Conservation (phyloP, 148 eudicot genomes). For the Rhododendron henanense region DNA sequence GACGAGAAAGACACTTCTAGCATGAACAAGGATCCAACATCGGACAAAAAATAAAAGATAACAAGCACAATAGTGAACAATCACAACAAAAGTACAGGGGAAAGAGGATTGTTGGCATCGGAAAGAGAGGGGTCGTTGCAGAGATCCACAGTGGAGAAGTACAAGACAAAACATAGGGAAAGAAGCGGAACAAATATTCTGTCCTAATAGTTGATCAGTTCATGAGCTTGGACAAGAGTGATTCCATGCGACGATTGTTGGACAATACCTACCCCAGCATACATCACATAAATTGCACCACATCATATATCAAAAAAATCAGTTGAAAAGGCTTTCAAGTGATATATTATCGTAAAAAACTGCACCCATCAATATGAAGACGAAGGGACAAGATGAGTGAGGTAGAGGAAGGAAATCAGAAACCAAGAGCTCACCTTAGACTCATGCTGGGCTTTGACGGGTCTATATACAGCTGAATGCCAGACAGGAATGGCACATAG, state of each 20-base stretch:
- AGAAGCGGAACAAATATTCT: background rate
- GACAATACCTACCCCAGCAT: background rate
- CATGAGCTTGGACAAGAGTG: background rate
- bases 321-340: background rate
- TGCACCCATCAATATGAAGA: background rate
- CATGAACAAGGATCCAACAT: too few species aligned
- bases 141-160: background rate
- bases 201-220: background rate
- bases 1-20: background rate
- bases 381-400: background rate
- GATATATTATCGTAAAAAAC: background rate
- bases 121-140: background rate
- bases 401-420: background rate
- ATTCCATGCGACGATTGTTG: background rate
- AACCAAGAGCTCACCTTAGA: conserved; percentile 41
- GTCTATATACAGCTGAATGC: conserved; percentile 78
- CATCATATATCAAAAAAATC: background rate
- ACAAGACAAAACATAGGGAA: background rate
- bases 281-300: background rate
- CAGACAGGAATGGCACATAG: conserved; percentile 87
- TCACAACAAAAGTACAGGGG: background rate
- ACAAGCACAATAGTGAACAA: background rate
- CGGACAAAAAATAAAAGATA: background rate
- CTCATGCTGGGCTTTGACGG: conserved; percentile 41
- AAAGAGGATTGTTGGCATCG: background rate